Percentiles rank a stretch among this genome's conserved stretches.
These are phyloP conservation scores for Hymenoscyphus linearis DNA, from an alignment of 2,329 filamentous ascomycete species.

Conservation along the genomic window DNA sequence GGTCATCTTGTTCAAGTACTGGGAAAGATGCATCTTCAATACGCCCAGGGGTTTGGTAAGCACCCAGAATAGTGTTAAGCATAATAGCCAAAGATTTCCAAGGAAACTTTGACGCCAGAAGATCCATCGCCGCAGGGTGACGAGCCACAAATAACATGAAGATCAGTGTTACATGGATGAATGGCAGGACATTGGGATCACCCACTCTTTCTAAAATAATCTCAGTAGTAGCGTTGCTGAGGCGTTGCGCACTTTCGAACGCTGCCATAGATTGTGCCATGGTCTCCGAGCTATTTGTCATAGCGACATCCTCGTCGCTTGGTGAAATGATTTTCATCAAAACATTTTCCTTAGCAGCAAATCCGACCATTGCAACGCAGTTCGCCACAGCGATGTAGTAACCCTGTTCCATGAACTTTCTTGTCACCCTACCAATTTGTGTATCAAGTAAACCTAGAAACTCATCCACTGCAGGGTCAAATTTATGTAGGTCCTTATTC, in stretches of 20 bases:
- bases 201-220: conserved; percentile 25
- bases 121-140: conserved; percentile 17
- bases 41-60: conserved; percentile 7
- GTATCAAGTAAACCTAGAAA: conserved; percentile 51
- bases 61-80: too few relatives aligned
- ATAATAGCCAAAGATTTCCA: conserved; percentile 22
- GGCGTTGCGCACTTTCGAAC: conserved; percentile 21
- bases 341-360: conserved; percentile 26
- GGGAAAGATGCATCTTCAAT: conserved; percentile 22
- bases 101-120: conserved; percentile 22
- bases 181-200: conserved; percentile 28
- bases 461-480: conserved; percentile 39
- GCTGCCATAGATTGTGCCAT: conserved; percentile 3
- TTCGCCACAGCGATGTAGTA: conserved; percentile 53
- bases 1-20: conserved; percentile 22
- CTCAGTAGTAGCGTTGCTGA: conserved; percentile 19
- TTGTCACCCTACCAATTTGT: conserved; percentile 50
- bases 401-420: conserved; percentile 40
- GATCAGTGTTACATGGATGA: conserved; percentile 27
- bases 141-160: conserved; percentile 24
- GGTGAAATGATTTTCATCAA: conserved; percentile 23
- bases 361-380: conserved; percentile 28
- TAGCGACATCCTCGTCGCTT: conserved; percentile 12
- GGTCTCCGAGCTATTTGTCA: conserved; percentile 6
- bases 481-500: conserved; percentile 41